Evolutionary conservation across 2,329 filamentous ascomycete genomes (phyloP), one percentile per base, ranked within the genome.

Genomic region (Aspergillus sp.): DNA sequence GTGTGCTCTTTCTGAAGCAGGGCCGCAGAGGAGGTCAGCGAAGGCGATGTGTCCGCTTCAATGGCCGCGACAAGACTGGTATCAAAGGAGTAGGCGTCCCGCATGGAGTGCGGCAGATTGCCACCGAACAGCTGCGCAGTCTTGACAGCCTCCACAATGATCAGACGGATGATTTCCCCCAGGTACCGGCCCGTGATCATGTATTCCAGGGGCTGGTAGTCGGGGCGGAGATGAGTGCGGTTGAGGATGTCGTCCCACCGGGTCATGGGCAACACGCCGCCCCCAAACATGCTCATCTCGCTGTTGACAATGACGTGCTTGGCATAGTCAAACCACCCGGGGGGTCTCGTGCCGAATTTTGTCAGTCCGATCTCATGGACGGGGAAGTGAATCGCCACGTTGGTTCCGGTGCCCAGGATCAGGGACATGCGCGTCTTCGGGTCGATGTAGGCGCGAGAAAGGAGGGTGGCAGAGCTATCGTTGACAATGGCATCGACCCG

Each of bases 191-290:
- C 84, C 10, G 82, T 83, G 56, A 83, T 79, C 71, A 86, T 79
- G 61, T 86, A 83, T 62, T 87, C 84, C 53, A 87, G 76, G 1
- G 84, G 84, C 59, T 87, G 84, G 58, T 86, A 87, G 67, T 85
- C 81, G 0, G 84, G 84, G 9, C 78, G 72, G 14, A 78, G 62
- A 60, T 87, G 84, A 5, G 75, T 76, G 23, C 71, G 67, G 65
- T 86, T 86, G 45, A 87, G 72, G 25, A 76, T 62, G 6, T 85
- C 81, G 58, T 87, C 84, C 83, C 83, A 87, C 13, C 79, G 74
- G 5, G 83, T 85, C 58, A 76, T 78, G 1, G 82, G 81, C 34
- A 85, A 74, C 23, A 85, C 75, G 19, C 78, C 73, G 29, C 71
- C 71, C 53, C 82, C 84, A 57, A 86, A 86, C 83, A 87, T 86